A percentile compares a stretch with the other conserved stretches of the same genome.
Evolutionary conservation across 345 rosid species (phyloP).

Genomic region (Corchorus capsularis): DNA sequence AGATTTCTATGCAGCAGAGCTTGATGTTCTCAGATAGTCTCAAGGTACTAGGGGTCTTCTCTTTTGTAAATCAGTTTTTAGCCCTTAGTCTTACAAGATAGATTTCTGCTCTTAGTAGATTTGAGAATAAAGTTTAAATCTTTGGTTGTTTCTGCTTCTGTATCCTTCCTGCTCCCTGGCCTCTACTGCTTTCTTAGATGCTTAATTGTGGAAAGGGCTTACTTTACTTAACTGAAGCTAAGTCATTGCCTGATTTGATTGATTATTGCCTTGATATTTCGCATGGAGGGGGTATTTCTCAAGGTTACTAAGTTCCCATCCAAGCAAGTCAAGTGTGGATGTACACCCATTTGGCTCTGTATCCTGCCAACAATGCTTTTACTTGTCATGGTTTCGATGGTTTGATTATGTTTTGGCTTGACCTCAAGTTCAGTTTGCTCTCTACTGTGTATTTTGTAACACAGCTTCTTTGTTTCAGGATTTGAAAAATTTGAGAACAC

Average conservation of each 20-base stretch:
- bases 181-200: neutral
- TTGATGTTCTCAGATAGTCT: slow-evolving; percentile 84
- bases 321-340: neutral
- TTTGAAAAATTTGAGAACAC: slow-evolving; percentile 81
- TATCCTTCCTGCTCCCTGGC: neutral
- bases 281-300: slow-evolving; percentile 1
- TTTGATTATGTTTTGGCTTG: neutral
- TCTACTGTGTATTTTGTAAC: neutral
- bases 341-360: neutral
- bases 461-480: slow-evolving; percentile 45
- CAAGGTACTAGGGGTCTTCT: slow-evolving; percentile 48
- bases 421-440: neutral
- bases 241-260: neutral
- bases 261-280: neutral
- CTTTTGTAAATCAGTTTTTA: neutral
- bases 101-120: neutral
- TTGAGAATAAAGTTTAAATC: neutral
- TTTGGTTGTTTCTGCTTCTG: too few species aligned
- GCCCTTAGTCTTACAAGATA: neutral
- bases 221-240: neutral
- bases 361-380: neutral
- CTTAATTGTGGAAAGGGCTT: neutral
- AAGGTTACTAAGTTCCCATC: neutral
- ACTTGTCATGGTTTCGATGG: neutral
- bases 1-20: slow-evolving; percentile 80